Base-by-base conservation (phyloP, 768 basidiomycete species). In the Suillus subluteus region DNA sequence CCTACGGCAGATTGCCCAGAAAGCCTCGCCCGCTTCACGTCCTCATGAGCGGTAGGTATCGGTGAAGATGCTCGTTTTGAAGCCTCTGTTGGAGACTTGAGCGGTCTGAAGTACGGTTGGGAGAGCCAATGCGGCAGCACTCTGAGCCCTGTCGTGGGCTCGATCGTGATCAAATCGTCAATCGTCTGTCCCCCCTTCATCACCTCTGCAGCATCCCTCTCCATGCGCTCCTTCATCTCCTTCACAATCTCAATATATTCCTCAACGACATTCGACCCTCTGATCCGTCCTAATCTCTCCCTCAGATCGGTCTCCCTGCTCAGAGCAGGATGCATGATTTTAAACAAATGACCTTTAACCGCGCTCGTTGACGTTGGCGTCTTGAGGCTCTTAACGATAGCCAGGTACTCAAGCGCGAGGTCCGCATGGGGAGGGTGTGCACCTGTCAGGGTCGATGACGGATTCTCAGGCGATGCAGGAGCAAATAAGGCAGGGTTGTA, bases 341-440 rank as follows among this genome's bases (percentile, higher is more conserved):
- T 94, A 86, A 98, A 99, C 41, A 99, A 75, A 73, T 99, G 97
- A 0, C 94, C 91, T 73, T 97, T 97, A 70, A 98, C 86, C 0
- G 92, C 94, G 69, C 91, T 90, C 18, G 84, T 73, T 4, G 84
- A 73, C 18, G 96, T 96, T 8, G 82, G 81, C 15, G 95, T 96
- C 75, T 87, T 86, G 18, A 78, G 65, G 23, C 66, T 59, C 37
- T 81, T 79, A 9, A 96, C 95, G 68, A 98, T 93, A 55, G 84
- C 83, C 65, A 99, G 84, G 76, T 99, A 99, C 72, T 97, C 92
- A 6, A 91, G 79, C 0, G 97, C 96, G 11, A 98, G 82, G 65
- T 86, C 78, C 5, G 86, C 84, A 59, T 87, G 86, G 0, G 81
- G 84, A 1, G 87, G 86, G 69, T 94, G 87, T 1, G 81, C 74